phyloP scores from a whole-genome alignment of 805 yeast genomes.

The Cephaloascus albidus region DNA sequence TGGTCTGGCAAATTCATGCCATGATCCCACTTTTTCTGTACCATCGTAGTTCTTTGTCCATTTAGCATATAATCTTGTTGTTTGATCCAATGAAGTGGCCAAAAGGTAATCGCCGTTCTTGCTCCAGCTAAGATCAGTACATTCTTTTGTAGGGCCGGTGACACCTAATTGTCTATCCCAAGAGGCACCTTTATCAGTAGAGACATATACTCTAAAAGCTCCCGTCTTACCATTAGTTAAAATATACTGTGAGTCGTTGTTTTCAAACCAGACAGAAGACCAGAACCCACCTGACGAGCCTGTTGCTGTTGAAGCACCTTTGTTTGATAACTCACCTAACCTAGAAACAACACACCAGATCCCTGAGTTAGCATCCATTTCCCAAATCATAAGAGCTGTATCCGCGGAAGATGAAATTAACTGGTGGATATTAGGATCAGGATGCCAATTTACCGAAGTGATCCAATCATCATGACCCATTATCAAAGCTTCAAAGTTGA shows the following conservation, averaged over 20 bases:
- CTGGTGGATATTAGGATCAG: conserved; percentile 34
- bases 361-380: conserved; percentile 77
- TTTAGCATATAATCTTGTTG: conserved; percentile 74
- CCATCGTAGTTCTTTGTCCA: conserved; percentile 33
- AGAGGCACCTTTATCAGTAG: conserved; percentile 15
- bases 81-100: conserved; percentile 85
- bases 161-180: conserved; percentile 46
- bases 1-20: conserved; percentile 95
- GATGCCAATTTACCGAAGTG: conserved; percentile 76
- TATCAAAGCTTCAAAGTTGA: conserved; percentile 83
- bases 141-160: conserved; percentile 68
- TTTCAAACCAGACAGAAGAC: conserved; percentile 58
- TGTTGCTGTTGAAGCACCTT: conserved; percentile 97
- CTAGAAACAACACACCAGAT: conserved; percentile 80
- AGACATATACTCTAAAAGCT: conserved; percentile 72
- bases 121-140: conserved; percentile 77
- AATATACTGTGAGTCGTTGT: conserved; percentile 35
- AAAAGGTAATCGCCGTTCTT: conserved; percentile 55
- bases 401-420: conserved; percentile 87
- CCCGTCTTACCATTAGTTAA: conserved; percentile 90
- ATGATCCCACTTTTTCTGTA: conserved; percentile 25
- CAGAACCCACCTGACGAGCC: conserved; percentile 76
- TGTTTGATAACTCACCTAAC: conserved; percentile 85
- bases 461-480: conserved; percentile 99
- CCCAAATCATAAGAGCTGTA: conserved; percentile 90